A percentile compares a stretch with the other conserved stretches of the same genome.
Evolutionary conservation across 495 filamentous ascomycete species (phyloP).

Genomic region (Annulohypoxylon bovei): DNA sequence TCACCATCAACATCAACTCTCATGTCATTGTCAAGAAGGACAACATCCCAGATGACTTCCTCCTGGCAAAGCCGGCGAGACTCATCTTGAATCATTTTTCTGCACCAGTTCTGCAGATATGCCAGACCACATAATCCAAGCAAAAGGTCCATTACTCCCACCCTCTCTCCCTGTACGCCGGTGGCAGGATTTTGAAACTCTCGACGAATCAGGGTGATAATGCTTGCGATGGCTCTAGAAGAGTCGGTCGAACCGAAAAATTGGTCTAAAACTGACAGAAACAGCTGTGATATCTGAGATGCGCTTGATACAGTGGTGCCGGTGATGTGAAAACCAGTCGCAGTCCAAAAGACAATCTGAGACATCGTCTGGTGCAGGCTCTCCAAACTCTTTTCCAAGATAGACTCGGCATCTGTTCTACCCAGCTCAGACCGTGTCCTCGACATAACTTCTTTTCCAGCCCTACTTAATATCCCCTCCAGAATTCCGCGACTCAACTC

Average conservation of each 20-base stretch:
- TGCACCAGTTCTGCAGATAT: constrained; percentile 74
- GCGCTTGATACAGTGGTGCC: constrained; percentile 69
- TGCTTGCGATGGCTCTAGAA: constrained; percentile 80
- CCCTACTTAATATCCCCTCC: constrained; percentile 72
- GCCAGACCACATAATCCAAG: constrained; percentile 76
- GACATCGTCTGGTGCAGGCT: constrained; percentile 70
- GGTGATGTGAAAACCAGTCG: constrained; percentile 75
- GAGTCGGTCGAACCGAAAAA: constrained; percentile 83
- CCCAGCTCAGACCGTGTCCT: constrained; percentile 65
- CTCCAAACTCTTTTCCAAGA: constrained; percentile 71
- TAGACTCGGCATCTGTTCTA: constrained; percentile 67
- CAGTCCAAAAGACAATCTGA: constrained; percentile 72
- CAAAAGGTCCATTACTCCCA: constrained; percentile 73
- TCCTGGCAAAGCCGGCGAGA: constrained; percentile 61
- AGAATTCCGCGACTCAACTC: constrained; percentile 74
- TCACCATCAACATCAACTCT: constrained; percentile 67
- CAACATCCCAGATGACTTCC: constrained; percentile 82
- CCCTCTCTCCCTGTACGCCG: constrained; percentile 65
- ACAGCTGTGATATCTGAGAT: constrained; percentile 70
- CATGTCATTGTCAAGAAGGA: constrained; percentile 71
- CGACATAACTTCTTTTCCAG: constrained; percentile 71
- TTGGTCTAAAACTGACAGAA: constrained; percentile 74
- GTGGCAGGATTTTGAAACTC: constrained; percentile 74
- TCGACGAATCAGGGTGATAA: constrained; percentile 75
- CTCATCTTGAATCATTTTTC: constrained; percentile 66